Base-by-base conservation (phyloP, 2,329 filamentous ascomycete genomes). In the Botrytis paeoniae region DNA sequence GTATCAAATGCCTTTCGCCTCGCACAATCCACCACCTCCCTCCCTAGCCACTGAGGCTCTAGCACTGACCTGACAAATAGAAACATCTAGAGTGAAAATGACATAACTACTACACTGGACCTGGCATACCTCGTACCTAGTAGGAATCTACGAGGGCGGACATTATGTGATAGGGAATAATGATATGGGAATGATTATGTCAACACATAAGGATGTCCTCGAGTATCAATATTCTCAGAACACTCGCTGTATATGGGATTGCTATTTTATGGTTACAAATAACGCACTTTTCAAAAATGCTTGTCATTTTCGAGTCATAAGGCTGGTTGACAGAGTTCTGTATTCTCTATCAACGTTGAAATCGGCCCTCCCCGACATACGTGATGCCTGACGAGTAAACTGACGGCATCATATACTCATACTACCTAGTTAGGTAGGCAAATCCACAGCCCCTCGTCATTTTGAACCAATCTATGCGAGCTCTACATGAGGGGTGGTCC, bases 71-170 rank as follows among this genome's bases (percentile, higher is more conserved):
- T 68, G 45, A 66, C 64, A 66, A 57, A 75, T 75, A 51, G 75
- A 76, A 76, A 71, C 74, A 64, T 75, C 75, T 74, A 76, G 75
- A 75, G 71, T 43, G 69, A 48, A 63, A 65, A 76, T 76, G 72
- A 76, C 74, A 76, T 75, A 74, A 72, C 73, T 29, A 60, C 45
- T 29, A 60, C 45, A 25, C 39, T 10, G 29, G 32, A 12, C 59
- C 20, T 14, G 18, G 57, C 57, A 59, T 6, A 14, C 20, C 32
- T 35, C 57, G 59, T 57, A 29, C 14, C n/a, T 51, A 6, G 48
- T 16, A 54, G 48, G 51, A 18, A 29, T 29, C 51, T 18, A 25
- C 20, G 45, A 48, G 7, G 9, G 5, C 29, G 51, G 51, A 57
- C n/a, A 54, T 54, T 1, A 29, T n/a, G 29, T 54, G 51, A 29